These are phyloP conservation scores for Camelina hispida DNA, from an alignment of 345 rosid species.

Conservation along the genomic window DNA sequence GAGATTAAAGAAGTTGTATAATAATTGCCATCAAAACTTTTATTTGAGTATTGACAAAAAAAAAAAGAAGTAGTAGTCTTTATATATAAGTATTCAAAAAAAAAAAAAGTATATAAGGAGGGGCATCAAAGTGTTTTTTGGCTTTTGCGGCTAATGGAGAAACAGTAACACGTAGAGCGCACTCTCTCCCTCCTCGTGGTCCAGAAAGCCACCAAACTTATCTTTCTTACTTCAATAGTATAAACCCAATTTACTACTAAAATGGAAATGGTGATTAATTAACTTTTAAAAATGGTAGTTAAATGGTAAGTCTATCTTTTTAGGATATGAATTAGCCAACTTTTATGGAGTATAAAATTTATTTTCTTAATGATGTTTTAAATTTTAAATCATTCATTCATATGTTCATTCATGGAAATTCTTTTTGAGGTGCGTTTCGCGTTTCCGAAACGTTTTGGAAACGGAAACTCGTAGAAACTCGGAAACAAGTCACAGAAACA, in stretches of 20 bases:
- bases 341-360: neutral
- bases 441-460: too few species aligned
- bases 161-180: slow-evolving; percentile 47
- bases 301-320: neutral
- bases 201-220: slow-evolving; percentile 29
- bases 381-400: neutral
- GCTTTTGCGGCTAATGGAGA: slow-evolving; percentile 46
- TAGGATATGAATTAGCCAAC: neutral
- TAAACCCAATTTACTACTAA: too few species aligned
- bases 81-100: neutral
- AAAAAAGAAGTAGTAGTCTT: neutral
- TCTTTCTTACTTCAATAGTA: neutral
- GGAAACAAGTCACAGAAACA: too few species aligned
- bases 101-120: neutral
- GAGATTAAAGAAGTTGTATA: neutral
- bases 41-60: slow-evolving; percentile 11
- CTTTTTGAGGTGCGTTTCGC: too few species aligned
- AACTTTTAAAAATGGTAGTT: neutral
- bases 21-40: neutral
- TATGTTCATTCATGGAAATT: neutral
- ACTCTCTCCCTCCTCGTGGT: slow-evolving; percentile 37
- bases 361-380: neutral
- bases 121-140: slow-evolving; percentile 34
- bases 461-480: too few species aligned
- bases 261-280: neutral